Conservation (phyloP, 2,329 filamentous ascomycete species). For the Parastagonospora avenae region DNA sequence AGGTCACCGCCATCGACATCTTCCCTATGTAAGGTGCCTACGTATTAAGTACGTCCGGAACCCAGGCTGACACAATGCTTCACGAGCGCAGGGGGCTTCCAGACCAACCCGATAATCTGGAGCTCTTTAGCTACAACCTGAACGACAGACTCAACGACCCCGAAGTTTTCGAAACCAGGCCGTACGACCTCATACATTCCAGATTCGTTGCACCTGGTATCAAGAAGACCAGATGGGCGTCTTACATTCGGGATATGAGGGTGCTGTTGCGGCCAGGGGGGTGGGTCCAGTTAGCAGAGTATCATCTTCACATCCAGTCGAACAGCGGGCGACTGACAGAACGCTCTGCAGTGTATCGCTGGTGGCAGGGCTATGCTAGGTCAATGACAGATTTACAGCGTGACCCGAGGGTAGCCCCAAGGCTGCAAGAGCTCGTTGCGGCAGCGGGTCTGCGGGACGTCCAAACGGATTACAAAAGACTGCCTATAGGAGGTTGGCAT, state of each 20-base stretch:
- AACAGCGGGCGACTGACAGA: slow-evolving; percentile 78
- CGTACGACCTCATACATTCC: slow-evolving; percentile 86
- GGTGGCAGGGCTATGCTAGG: slow-evolving; percentile 43
- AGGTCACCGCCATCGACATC: slow-evolving; percentile 48
- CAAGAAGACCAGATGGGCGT: slow-evolving; percentile 71
- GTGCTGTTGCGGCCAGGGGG: slow-evolving; percentile 74
- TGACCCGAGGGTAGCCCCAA: slow-evolving; percentile 41
- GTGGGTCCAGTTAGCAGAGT: slow-evolving; percentile 88
- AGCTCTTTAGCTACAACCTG: slow-evolving; percentile 42
- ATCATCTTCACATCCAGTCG: slow-evolving; percentile 84
- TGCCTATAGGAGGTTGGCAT: slow-evolving; percentile 47
- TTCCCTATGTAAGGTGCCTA: slow-evolving; percentile 37
- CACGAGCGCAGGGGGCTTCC: neutral
- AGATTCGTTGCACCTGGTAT: slow-evolving; percentile 74
- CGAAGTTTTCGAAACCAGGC: slow-evolving; percentile 63
- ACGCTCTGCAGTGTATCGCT: slow-evolving; percentile 40
- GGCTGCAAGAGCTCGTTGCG: slow-evolving; percentile 33
- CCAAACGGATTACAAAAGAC: slow-evolving; percentile 28
- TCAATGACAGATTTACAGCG: slow-evolving; percentile 43
- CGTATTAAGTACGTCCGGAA: neutral
- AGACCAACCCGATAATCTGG: slow-evolving; percentile 47
- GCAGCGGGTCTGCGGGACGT: slow-evolving; percentile 42
- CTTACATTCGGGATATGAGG: slow-evolving; percentile 77
- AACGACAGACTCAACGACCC: slow-evolving; percentile 46
- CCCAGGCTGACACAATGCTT: neutral